phyloP scores from a whole-genome alignment of 768 basidiomycete species.

The Tulasnella sp. region DNA sequence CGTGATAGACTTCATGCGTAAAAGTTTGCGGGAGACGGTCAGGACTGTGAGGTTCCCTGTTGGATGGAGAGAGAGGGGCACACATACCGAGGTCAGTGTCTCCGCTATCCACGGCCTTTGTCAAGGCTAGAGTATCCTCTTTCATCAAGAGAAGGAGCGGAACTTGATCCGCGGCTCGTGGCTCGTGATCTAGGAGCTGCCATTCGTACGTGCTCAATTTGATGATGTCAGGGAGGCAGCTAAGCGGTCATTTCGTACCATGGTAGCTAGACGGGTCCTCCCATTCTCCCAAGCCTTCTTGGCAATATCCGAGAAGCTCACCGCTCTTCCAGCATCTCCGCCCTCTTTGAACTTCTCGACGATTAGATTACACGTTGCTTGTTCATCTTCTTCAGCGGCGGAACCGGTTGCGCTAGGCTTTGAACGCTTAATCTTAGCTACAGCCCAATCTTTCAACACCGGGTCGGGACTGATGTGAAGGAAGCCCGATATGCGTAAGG shows the following conservation, averaged over 20 bases:
- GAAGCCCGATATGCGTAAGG: constrained; percentile 80
- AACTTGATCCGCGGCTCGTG: constrained; percentile 83
- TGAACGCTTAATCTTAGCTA: constrained; percentile 76
- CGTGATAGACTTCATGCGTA: constrained; percentile 80
- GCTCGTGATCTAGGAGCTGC: constrained; percentile 86
- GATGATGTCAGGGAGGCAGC: background rate
- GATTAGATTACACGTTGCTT: constrained; percentile 69
- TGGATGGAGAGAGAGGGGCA: background rate
- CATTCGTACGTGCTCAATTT: background rate
- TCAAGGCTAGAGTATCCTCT: constrained; percentile 77
- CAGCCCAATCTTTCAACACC: constrained; percentile 93
- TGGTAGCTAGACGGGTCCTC: constrained; percentile 68
- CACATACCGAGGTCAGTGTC: constrained; percentile 84
- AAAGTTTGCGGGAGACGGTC: background rate
- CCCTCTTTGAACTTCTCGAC: constrained; percentile 84
- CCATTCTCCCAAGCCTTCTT: constrained; percentile 89
- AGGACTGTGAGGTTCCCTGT: background rate
- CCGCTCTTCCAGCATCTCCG: constrained; percentile 43
- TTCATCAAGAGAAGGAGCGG: constrained; percentile 91
- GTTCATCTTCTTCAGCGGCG: constrained; percentile 55
- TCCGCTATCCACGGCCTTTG: constrained; percentile 88
- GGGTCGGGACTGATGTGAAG: constrained; percentile 75
- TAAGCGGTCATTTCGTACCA: constrained; percentile 41
- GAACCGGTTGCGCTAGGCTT: constrained; percentile 47
- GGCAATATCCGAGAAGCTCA: constrained; percentile 93